Percentiles rank a stretch among this genome's conserved stretches.
These are phyloP conservation scores for Sparassis latifolia DNA, from an alignment of 1,284 basidiomycete genomes.

Conservation along the genomic window DNA sequence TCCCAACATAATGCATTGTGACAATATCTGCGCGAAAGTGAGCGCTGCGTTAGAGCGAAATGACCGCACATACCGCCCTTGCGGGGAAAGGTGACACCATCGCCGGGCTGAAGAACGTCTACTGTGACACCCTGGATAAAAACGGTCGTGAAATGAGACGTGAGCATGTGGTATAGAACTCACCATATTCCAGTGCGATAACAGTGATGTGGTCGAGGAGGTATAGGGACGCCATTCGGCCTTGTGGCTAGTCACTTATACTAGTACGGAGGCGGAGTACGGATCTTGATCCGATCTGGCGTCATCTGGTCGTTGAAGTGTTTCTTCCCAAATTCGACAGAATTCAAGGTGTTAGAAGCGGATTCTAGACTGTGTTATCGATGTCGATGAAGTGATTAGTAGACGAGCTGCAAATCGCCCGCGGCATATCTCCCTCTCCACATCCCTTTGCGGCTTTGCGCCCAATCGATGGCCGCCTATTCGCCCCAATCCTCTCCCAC, in stretches of 20 bases:
- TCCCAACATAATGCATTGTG: constrained; percentile 72
- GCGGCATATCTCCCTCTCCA: constrained; percentile 2
- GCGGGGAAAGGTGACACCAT: constrained; percentile 40
- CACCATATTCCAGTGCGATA: constrained; percentile 25
- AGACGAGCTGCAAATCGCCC: constrained; percentile 1
- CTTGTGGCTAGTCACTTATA: constrained; percentile 43
- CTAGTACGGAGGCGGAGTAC: constrained; percentile 45
- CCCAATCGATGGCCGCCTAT: constrained; percentile 5
- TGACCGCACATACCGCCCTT: constrained; percentile 34
- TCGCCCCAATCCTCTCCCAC: background rate
- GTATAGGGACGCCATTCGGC: constrained; percentile 25
- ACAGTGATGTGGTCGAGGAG: constrained; percentile 31
- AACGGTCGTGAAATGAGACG: background rate
- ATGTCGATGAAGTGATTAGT: constrained; percentile 21
- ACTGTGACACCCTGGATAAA: constrained; percentile 37
- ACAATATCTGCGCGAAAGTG: constrained; percentile 35
- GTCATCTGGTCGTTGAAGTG: constrained; percentile 23
- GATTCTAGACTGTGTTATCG: constrained; percentile 24
- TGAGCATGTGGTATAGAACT: constrained; percentile 1
- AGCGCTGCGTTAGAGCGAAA: constrained; percentile 4
- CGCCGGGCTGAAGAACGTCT: constrained; percentile 35
- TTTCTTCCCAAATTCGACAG: constrained; percentile 16
- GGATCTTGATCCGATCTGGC: constrained; percentile 66
- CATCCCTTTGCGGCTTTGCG: constrained; percentile 2
- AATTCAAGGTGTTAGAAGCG: constrained; percentile 8